phyloP scores from a whole-genome alignment of 2,329 filamentous ascomycete genomes.

The Thelonectria olida region DNA sequence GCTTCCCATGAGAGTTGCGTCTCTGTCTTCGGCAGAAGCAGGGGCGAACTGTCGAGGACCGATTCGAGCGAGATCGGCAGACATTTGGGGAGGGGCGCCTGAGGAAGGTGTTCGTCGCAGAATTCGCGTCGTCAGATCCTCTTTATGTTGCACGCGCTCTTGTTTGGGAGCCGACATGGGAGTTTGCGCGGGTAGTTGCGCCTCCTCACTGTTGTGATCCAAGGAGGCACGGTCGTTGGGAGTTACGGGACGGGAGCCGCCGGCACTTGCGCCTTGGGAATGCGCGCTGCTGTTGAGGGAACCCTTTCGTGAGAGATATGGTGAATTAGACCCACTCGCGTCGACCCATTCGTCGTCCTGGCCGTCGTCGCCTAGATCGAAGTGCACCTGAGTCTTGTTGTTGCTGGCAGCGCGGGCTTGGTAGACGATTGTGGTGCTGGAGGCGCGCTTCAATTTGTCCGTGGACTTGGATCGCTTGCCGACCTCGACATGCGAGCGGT shows the following conservation, averaged over 20 bases:
- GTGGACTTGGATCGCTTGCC: constrained; percentile 60
- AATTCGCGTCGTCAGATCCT: constrained; percentile 73
- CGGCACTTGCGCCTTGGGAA: constrained; percentile 47
- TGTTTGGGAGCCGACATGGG: constrained; percentile 47
- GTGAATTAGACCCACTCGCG: constrained; percentile 70
- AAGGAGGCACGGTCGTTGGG: constrained; percentile 38
- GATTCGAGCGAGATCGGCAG: constrained; percentile 59
- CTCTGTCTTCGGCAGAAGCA: constrained; percentile 40
- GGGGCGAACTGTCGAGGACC: constrained; percentile 49
- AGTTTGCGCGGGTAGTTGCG: constrained; percentile 16
- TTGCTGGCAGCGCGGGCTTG: constrained; percentile 50
- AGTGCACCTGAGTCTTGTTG: constrained; percentile 67
- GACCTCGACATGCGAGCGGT: constrained; percentile 67
- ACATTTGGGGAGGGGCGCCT: constrained; percentile 72
- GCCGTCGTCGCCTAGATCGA: constrained; percentile 66
- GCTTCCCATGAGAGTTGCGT: constrained; percentile 41
- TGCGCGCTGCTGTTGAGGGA: constrained; percentile 61
- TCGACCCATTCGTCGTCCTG: constrained; percentile 73
- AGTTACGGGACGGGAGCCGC: constrained; percentile 48
- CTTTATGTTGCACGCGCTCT: constrained; percentile 63
- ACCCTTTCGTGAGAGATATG: constrained; percentile 58
- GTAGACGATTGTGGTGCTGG: constrained; percentile 59
- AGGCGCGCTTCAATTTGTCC: constrained; percentile 62
- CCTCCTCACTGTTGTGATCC: constrained; percentile 20
- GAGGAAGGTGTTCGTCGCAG: constrained; percentile 71